phyloP scores from a whole-genome alignment of 2,329 filamentous ascomycete genomes.

The Botryotinia calthae region DNA sequence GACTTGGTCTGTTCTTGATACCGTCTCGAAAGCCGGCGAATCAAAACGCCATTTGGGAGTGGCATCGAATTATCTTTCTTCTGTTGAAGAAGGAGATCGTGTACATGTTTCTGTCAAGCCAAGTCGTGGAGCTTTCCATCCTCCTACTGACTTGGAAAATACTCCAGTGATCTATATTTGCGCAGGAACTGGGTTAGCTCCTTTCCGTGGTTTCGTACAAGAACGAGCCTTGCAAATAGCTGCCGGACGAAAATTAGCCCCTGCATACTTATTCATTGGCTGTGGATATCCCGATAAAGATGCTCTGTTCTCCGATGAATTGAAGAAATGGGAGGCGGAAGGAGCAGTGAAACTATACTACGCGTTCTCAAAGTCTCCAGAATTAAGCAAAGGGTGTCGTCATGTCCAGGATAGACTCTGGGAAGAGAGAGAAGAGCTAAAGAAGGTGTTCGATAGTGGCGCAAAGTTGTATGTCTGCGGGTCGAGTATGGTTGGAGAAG shows the following conservation, averaged over 20 bases:
- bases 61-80: conserved; percentile 48
- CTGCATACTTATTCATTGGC: conserved; percentile 48
- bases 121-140: conserved; percentile 39
- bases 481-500: conserved; percentile 18
- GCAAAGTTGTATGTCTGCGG: conserved; percentile 25
- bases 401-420: conserved; percentile 24
- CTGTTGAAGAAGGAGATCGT: conserved; percentile 41
- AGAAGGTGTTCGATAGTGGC: conserved; percentile 19
- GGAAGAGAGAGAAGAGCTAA: conserved; percentile 21
- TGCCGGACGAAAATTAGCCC: conserved; percentile 21
- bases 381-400: conserved; percentile 13
- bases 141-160: conserved; percentile 32
- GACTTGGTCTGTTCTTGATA: conserved; percentile 58
- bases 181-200: conserved; percentile 39
- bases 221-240: conserved; percentile 20
- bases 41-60: conserved; percentile 45
- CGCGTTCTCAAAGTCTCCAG: conserved; percentile 10
- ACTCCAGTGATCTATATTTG: conserved; percentile 38
- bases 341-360: conserved; percentile 22
- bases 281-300: conserved; percentile 46
- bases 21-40: conserved; percentile 42
- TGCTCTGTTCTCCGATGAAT: conserved; percentile 43
- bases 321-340: conserved; percentile 34
- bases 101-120: conserved; percentile 43
- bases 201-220: conserved; percentile 38